These are phyloP conservation scores for Fusarium setosum DNA, from an alignment of 2,329 filamentous ascomycete genomes.

Conservation along the genomic window DNA sequence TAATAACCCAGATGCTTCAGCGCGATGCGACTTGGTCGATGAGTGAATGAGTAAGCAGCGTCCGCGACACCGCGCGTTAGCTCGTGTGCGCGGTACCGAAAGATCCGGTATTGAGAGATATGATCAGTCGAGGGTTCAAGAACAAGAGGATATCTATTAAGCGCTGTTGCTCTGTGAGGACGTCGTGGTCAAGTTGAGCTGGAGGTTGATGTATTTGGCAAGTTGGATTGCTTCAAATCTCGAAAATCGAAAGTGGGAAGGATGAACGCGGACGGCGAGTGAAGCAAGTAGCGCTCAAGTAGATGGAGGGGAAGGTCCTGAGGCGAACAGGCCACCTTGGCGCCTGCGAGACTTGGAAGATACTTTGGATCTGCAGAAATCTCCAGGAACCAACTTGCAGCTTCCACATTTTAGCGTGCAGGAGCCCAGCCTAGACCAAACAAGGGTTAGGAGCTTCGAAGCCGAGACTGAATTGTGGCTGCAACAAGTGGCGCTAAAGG, in stretches of 20 bases:
- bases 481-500: constrained; percentile 9
- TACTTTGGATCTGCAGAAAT: constrained; percentile 6
- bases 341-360: not conserved
- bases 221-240: constrained; percentile 28
- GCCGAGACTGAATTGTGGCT: constrained; percentile 21
- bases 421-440: constrained; percentile 9
- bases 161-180: not conserved
- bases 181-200: not conserved
- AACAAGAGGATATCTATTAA: not conserved
- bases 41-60: constrained; percentile 22
- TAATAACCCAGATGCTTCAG: constrained; percentile 1
- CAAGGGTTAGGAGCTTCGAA: not conserved
- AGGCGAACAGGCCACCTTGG: not conserved
- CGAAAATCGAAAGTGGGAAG: constrained; percentile 28
- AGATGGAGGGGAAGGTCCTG: not conserved
- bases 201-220: constrained; percentile 29
- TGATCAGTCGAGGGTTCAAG: not conserved
- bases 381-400: constrained; percentile 18
- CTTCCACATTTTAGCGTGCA: constrained; percentile 15
- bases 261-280: constrained; percentile 31
- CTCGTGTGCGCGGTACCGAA: not conserved
- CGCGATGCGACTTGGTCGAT: constrained; percentile 11
- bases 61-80: not conserved
- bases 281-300: constrained; percentile 8
- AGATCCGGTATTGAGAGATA: not conserved